Base-by-base conservation (phyloP, 2,329 filamentous ascomycete species). In the Dactylellina cionopaga region DNA sequence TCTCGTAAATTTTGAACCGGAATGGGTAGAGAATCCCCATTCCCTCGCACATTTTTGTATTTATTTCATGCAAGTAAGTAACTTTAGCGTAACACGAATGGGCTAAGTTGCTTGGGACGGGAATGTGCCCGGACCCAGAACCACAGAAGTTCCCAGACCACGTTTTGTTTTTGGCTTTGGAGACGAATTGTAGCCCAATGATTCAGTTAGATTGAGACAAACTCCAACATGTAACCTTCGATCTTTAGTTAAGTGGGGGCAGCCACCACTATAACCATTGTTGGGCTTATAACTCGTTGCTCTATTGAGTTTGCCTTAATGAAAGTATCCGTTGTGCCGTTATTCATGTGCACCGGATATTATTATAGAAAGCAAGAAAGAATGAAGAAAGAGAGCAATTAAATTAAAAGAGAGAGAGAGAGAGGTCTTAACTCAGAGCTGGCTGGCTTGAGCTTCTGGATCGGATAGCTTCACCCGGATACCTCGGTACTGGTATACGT, bases 121-220 rank as follows among this genome's bases (percentile, higher is more conserved):
- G 66, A 71, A 55, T 49, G 29, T 71, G 59, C 46, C 66, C 66
- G 66, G 51, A 62, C 60, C 66, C 66, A 44, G 43, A 44, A 64
- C 66, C 66, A 71, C 37, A 71, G 52, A 49, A 29, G 19, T 63
- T 71, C 52, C 58, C 55, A 54, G 29, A 69, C 66, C 66, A 71
- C 66, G 66, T 71, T 71, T 71, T 71, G 51, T 46, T 43, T n/a
- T 29, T 31, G 33, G 56, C 43, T 71, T 43, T 44, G 66, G 58
- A 63, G 66, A 63, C 66, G 66, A 71, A 71, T 51, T 33, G 52
- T 51, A 71, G 54, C 25, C 56, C 66, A 62, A 62, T 60, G 52
- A 56, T 47, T 35, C 51, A 56, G 39, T 59, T 44, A 31, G 35
- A 24, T 27, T 63, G 51, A 71, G 49, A 63, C 65, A 63, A 37